Evolutionary conservation across 2,329 filamentous ascomycete genomes (phyloP).

Genomic region (Xylariaceae sp.): DNA sequence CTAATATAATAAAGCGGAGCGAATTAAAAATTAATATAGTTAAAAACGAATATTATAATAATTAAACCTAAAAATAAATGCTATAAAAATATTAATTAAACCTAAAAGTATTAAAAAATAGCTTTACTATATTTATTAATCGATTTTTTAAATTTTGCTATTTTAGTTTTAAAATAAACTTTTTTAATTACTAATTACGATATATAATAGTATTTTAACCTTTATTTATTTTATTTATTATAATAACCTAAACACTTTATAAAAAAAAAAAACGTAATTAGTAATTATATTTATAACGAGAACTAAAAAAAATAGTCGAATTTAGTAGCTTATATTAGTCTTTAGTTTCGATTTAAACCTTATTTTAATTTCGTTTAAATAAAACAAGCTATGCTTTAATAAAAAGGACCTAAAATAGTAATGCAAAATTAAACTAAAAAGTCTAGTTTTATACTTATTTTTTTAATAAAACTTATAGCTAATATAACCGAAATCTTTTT

Average conservation of each 20-base stretch:
- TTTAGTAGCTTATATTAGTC: no score
- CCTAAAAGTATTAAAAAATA: neutral
- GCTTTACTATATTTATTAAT: neutral
- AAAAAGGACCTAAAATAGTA: no score
- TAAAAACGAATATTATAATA: neutral
- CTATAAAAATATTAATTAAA: neutral
- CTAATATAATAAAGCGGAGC: no score
- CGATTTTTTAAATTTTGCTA: neutral
- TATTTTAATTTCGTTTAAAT: no score
- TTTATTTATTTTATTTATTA: neutral
- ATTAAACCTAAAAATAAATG: neutral
- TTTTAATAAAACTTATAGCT: no score
- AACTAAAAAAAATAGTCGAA: neutral
- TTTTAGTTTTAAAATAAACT: neutral
- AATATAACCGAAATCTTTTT: no score
- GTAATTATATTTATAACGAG: neutral
- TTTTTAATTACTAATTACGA: neutral
- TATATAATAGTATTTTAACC: neutral
- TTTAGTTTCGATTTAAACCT: no score
- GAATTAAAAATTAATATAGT: neutral
- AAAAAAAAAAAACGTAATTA: no score
- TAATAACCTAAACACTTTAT: no score
- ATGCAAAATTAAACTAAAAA: no score
- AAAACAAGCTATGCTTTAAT: no score
- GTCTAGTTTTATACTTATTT: no score